Conservation (phyloP, 116 monocot genomes). For the Zostera marina region DNA sequence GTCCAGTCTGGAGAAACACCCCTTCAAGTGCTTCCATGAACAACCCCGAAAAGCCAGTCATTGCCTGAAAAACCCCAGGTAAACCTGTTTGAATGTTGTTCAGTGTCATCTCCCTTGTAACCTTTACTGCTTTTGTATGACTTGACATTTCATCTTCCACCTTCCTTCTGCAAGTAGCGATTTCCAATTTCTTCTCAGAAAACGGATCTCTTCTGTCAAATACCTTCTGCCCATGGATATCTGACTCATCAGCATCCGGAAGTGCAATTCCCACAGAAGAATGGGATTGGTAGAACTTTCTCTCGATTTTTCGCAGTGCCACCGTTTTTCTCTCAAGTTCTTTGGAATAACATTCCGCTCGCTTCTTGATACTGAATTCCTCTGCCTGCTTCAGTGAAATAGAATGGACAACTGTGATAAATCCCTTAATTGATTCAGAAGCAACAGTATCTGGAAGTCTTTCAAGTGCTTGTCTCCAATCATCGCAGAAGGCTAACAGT, state of each 20-base stretch:
- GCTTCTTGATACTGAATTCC: conserved; percentile 73
- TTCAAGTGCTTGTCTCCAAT: conserved; percentile 91
- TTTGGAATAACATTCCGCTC: conserved; percentile 47
- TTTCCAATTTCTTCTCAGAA: conserved; percentile 53
- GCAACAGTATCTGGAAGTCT: conserved; percentile 86
- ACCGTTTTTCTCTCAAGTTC: conserved; percentile 85
- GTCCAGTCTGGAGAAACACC: conserved; percentile 37
- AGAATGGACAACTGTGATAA: conserved; percentile 66
- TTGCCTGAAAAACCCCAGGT: conserved; percentile 89
- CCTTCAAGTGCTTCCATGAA: conserved; percentile 49
- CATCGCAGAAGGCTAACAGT: conserved; percentile 76
- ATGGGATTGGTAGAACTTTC: conserved; percentile 86
- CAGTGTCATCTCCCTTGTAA: conserved; percentile 60
- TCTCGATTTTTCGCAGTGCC: conserved; percentile 60
- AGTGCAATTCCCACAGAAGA: conserved; percentile 63
- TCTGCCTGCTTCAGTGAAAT: conserved; percentile 82
- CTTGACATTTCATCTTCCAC: conserved; percentile 77
- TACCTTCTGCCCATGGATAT: conserved; percentile 20
- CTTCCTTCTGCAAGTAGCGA: conserved; percentile 46
- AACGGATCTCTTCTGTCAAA: conserved; percentile 57
- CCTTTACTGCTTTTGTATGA: conserved; percentile 60
- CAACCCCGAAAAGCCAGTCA: conserved; percentile 69
- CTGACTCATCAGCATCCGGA: conserved; percentile 14
- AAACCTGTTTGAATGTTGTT: conserved; percentile 79
- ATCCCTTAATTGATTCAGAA: conserved; percentile 80